phyloP scores from a whole-genome alignment of 176 grass and related monocot species.

The maize (Zea mays) region DNA sequence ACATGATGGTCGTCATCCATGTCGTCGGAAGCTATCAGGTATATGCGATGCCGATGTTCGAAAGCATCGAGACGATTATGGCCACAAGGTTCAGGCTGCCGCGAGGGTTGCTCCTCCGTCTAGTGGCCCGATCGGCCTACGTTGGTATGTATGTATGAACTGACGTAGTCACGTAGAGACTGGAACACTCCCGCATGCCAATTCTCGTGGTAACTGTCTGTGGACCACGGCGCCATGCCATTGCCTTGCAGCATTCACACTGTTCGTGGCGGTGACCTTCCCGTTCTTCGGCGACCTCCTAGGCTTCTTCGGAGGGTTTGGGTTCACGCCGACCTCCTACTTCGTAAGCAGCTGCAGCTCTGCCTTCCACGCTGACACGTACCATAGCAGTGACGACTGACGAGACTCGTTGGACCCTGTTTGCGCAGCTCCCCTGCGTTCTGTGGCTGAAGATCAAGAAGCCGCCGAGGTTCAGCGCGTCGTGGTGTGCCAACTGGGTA shows the following conservation, averaged over 20 bases:
- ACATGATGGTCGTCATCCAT: conserved; percentile 84
- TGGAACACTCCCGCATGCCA: not conserved
- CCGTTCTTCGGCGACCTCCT: conserved; percentile 82
- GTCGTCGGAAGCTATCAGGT: conserved; percentile 75
- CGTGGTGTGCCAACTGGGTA: conserved; percentile 66
- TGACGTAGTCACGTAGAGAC: not conserved
- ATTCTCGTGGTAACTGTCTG: no score
- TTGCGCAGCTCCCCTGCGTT: conserved; percentile 62
- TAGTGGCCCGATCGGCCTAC: conserved; percentile 61
- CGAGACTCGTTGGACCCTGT: no score
- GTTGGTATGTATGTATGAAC: conserved; percentile 43
- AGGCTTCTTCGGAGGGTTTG: conserved; percentile 86
- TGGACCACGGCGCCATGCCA: not conserved
- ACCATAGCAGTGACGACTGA: not conserved
- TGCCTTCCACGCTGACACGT: not conserved
- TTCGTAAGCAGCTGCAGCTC: conserved; percentile 50
- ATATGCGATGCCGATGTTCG: conserved; percentile 70
- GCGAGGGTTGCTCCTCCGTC: conserved; percentile 48
- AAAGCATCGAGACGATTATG: conserved; percentile 57
- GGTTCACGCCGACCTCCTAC: conserved; percentile 78
- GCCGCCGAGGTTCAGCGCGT: conserved; percentile 57
- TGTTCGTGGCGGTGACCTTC: conserved; percentile 69
- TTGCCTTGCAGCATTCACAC: conserved; percentile 52
- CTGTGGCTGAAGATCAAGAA: conserved; percentile 78
- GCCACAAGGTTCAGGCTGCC: conserved; percentile 56